Percentiles rank a stretch among this genome's conserved stretches.
phyloP scores from a whole-genome alignment of 768 basidiomycete species.

The Hericium coralloides region DNA sequence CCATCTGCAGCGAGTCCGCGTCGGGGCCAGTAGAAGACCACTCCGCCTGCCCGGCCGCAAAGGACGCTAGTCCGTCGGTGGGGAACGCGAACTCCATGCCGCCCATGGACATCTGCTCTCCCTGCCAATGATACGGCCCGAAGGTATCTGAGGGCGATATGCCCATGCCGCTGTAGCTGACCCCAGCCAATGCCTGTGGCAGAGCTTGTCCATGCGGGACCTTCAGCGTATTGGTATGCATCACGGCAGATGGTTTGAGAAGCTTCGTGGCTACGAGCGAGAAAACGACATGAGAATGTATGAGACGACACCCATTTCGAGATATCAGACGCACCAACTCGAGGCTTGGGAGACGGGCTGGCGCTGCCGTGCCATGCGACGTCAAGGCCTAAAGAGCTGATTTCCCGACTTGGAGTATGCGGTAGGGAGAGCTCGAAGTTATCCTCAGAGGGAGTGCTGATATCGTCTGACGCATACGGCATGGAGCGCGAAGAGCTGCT shows the following conservation, averaged over 20 bases:
- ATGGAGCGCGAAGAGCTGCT: background rate
- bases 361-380: background rate
- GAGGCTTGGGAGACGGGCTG: background rate
- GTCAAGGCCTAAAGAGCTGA: background rate
- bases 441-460: background rate
- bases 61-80: background rate
- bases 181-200: background rate
- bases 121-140: background rate
- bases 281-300: too few species aligned
- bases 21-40: background rate
- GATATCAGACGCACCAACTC: background rate
- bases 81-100: background rate
- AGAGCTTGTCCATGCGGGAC: too few species aligned
- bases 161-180: background rate
- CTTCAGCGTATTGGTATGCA: too few species aligned
- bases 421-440: background rate
- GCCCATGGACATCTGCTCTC: background rate
- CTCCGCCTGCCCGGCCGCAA: background rate
- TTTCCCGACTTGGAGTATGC: background rate
- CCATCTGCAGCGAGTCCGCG: background rate
- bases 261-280: too few species aligned
- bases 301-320: background rate
- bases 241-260: too few species aligned
- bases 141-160: background rate
- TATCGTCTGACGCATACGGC: background rate